Evolutionary conservation across 176 grass and related monocot genomes (phyloP), one percentile per base, ranked within the genome.

Genomic region (Microstegium vimineum): DNA sequence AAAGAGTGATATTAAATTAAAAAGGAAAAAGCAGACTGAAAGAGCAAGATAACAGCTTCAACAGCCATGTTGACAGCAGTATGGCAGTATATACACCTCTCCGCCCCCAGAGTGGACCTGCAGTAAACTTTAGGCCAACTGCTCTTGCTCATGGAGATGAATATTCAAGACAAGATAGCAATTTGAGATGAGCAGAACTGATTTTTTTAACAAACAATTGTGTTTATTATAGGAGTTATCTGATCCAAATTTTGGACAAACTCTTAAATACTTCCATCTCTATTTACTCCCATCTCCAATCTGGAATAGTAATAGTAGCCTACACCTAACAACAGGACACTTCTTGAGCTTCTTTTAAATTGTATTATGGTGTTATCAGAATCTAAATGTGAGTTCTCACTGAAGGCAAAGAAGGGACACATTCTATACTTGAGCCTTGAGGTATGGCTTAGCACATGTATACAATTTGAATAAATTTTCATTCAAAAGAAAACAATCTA

Each of bases 401-500:
- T 62, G 12, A 43, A 71, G 68, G 37, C 15, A 71, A 43, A 71
- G 22, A 13, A 13, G 5, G n/a, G 11, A 14, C 14, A 43, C 23
- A 17, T 71, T 46, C 5, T 56, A 56, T 23, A 56, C 14, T 27
- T 41, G 6, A 45, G 42, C 27, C 7, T 43, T 71, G 38, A 43
- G 38, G 13, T 38, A 36, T 60, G 27, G 11, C 25, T 84, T 20
- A 47, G 14, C 20, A 75, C 13, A 18, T 34, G 11, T 17, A 52
- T 4, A 9, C 25, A 63, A 74, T 15, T 71, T 56, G 49, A 41
- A 64, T 36, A 18, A 26, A 25, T 56, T 25, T 34, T 7, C 20
- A 70, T 75, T 69, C 56, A 42, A 49, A 75, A 76, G 27, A 64
- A 85, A 37, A 28, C 3, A 51, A 51, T 27, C n/a, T 70, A 45